phyloP scores from a whole-genome alignment of 352 stramenopile genomes.

The Globisporangium echinulatum region DNA sequence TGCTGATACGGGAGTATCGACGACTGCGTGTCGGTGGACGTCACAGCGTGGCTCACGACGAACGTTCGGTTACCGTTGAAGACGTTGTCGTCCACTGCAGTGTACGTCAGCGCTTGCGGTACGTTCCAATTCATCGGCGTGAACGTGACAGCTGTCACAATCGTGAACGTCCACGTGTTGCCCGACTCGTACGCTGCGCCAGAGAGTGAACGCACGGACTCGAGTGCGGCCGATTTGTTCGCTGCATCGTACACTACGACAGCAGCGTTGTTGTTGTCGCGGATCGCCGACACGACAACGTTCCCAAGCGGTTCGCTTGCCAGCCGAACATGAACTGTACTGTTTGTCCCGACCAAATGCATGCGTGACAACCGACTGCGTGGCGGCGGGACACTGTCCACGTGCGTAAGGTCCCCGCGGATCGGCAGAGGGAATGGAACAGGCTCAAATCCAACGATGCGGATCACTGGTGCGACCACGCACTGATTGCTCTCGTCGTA shows the following conservation, averaged over 20 bases:
- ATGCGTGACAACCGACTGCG: slow-evolving; percentile 47
- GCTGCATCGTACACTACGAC: slow-evolving; percentile 35
- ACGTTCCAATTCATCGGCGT: slow-evolving; percentile 52
- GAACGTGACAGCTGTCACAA: slow-evolving; percentile 44
- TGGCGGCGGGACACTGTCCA: slow-evolving; percentile 24
- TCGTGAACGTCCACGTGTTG: slow-evolving; percentile 20
- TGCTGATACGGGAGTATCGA: slow-evolving; percentile 28
- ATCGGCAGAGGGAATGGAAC: slow-evolving; percentile 41
- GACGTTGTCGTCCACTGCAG: slow-evolving; percentile 57
- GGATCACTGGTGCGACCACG: slow-evolving; percentile 27
- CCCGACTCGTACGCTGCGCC: slow-evolving; percentile 41
- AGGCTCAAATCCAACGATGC: slow-evolving; percentile 26
- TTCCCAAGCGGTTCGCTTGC: slow-evolving; percentile 50
- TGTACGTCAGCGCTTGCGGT: slow-evolving; percentile 39
- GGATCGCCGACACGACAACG: slow-evolving; percentile 30
- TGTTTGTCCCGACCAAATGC: slow-evolving; percentile 32
- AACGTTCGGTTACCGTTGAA: slow-evolving; percentile 49
- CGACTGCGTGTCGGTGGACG: slow-evolving; percentile 20
- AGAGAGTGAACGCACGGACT: slow-evolving; percentile 16
- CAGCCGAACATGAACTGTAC: slow-evolving; percentile 31
- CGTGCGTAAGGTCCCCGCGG: slow-evolving; percentile 31
- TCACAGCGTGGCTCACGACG: slow-evolving; percentile 21
- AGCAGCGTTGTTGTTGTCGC: slow-evolving; percentile 17
- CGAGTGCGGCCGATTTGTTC: slow-evolving; percentile 18
- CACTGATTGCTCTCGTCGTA: slow-evolving; percentile 45